Percentiles rank a stretch among this genome's conserved stretches.
Evolutionary conservation across 2,329 filamentous ascomycete species (phyloP).

Genomic region (Pseudonectria buxi): DNA sequence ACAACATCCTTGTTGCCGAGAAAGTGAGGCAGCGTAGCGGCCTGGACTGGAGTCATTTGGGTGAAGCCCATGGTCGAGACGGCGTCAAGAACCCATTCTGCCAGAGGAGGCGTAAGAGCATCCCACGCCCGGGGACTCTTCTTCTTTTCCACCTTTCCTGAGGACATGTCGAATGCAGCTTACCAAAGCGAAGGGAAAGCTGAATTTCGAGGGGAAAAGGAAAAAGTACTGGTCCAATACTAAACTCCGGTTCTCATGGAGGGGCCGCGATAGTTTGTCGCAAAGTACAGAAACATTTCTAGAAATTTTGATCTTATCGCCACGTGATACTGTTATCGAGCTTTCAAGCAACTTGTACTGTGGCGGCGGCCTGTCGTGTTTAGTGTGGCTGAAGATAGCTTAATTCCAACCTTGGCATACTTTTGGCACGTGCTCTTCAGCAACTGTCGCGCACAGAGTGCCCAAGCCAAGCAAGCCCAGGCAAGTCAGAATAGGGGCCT

Average conservation of each 20-base stretch:
- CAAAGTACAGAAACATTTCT: conserved; percentile 22
- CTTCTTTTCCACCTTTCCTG: conserved; percentile 30
- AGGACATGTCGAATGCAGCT: conserved; percentile 19
- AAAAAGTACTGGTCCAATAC: conserved; percentile 3
- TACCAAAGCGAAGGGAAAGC: background rate
- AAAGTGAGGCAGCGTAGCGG: conserved; percentile 82
- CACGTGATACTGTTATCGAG: conserved; percentile 22
- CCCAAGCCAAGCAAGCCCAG: no score
- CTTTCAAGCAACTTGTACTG: no score
- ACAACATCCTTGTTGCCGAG: conserved; percentile 88
- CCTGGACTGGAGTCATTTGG: conserved; percentile 91
- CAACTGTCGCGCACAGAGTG: no score
- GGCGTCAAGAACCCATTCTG: conserved; percentile 75
- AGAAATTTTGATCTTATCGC: conserved; percentile 27
- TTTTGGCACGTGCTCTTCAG: no score
- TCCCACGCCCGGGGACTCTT: conserved; percentile 43
- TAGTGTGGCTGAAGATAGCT: no score
- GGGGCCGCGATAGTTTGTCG: conserved; percentile 7
- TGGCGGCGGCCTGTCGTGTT: no score
- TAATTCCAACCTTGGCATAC: no score
- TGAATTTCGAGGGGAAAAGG: conserved; percentile 1
- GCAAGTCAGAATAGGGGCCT: no score
- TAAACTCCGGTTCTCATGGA: conserved; percentile 9
- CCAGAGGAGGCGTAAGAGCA: conserved; percentile 31
- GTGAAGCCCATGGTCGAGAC: conserved; percentile 77